Evolutionary conservation across 1,139 yeast genomes (phyloP).

Genomic region (Candida buenavistaensis): DNA sequence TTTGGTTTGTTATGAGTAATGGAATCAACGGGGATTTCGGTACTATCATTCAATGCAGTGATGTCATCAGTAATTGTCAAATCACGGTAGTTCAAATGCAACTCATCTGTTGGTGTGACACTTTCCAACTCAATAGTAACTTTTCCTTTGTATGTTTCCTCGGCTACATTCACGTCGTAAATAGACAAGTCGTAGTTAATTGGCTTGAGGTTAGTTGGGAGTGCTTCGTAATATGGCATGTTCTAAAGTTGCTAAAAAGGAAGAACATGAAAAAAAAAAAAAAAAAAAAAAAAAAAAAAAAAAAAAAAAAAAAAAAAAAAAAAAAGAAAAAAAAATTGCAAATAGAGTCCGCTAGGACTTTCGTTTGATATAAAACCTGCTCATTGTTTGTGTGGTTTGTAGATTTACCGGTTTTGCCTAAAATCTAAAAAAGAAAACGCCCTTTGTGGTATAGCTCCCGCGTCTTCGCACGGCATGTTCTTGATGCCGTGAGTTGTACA

Average conservation of each 20-base stretch:
- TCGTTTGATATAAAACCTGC: too few relatives aligned
- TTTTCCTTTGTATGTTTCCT: slow-evolving; percentile 40
- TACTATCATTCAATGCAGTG: slow-evolving; percentile 6
- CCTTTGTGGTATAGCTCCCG: too few relatives aligned
- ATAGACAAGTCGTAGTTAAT: slow-evolving; percentile 44
- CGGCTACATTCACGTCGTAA: slow-evolving; percentile 31
- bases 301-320: slow-evolving; percentile 2
- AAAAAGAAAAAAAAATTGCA: background rate
- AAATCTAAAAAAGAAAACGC: too few relatives aligned
- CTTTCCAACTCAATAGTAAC: slow-evolving; percentile 41
- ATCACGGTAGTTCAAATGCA: slow-evolving; percentile 46
- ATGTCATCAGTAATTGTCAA: slow-evolving; percentile 24
- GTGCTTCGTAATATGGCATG: slow-evolving; percentile 44
- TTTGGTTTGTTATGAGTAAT: slow-evolving; percentile 18
- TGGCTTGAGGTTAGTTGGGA: slow-evolving; percentile 46
- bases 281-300: slow-evolving; percentile 1
- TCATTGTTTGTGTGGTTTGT: too few relatives aligned
- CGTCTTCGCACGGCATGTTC: too few relatives aligned
- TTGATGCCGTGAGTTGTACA: too few relatives aligned
- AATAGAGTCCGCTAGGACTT: too few relatives aligned
- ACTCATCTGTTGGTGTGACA: slow-evolving; percentile 29
- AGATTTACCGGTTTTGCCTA: too few relatives aligned
- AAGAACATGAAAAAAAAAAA: background rate
- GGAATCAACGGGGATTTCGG: slow-evolving; percentile 16
- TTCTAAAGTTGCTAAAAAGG: too few relatives aligned